These are phyloP conservation scores for Penicillium sp. DNA, from an alignment of 2,329 filamentous ascomycete genomes.

Conservation along the genomic window DNA sequence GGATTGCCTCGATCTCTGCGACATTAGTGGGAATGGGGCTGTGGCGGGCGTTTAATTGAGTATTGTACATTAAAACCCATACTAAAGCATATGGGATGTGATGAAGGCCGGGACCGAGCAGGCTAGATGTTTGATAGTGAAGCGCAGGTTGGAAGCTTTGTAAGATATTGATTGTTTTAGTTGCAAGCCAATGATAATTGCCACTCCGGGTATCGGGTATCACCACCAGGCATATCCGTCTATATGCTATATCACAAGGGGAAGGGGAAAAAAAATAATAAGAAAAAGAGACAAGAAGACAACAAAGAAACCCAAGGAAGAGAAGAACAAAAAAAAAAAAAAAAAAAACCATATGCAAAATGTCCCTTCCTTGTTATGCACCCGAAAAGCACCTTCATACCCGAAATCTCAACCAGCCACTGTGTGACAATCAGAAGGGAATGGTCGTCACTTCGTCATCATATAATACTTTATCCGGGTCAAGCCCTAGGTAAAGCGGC, in stretches of 20 bases:
- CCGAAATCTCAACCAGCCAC: slow-evolving; percentile 28
- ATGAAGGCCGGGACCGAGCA: not conserved
- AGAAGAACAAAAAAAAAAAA: slow-evolving; percentile 14
- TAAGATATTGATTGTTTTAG: slow-evolving; percentile 25
- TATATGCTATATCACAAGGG: slow-evolving; percentile 34
- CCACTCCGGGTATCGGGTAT: slow-evolving; percentile 41
- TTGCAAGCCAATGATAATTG: slow-evolving; percentile 27
- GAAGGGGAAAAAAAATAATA: slow-evolving; percentile 4
- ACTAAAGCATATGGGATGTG: not conserved
- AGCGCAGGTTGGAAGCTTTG: slow-evolving; percentile 9
- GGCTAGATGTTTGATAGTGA: not conserved
- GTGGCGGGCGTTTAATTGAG: slow-evolving; percentile 63
- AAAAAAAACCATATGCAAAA: slow-evolving; percentile 30
- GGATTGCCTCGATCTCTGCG: slow-evolving; percentile 67
- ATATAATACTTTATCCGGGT: slow-evolving; percentile 19
- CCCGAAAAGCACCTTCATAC: slow-evolving; percentile 24
- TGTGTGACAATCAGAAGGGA: slow-evolving; percentile 36
- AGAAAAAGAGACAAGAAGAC: slow-evolving; percentile 9
- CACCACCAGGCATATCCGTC: slow-evolving; percentile 35
- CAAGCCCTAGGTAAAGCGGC: slow-evolving; percentile 43
- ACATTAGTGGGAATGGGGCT: slow-evolving; percentile 69
- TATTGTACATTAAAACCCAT: not conserved
- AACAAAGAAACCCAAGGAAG: slow-evolving; percentile 3
- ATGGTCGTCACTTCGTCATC: slow-evolving; percentile 36
- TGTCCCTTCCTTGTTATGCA: slow-evolving; percentile 35